These are phyloP conservation scores for Fraxinus sp. DNA, from an alignment of 305 asterid species.

Conservation along the genomic window DNA sequence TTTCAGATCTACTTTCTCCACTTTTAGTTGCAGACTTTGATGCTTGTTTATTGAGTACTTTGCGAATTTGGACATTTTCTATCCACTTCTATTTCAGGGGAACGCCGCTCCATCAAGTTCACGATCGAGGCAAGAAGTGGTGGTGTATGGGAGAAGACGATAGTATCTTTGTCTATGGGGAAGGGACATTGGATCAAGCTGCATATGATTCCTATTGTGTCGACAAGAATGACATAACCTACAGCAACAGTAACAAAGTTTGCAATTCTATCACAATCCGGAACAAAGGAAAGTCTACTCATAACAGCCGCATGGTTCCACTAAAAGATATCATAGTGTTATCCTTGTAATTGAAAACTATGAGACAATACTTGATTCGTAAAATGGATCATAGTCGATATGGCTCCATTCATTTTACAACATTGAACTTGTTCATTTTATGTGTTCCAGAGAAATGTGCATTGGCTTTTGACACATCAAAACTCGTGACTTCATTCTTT, in stretches of 20 bases:
- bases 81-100: background rate
- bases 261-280: background rate
- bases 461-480: background rate
- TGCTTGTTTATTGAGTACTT: background rate
- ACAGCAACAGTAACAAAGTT: background rate
- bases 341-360: background rate
- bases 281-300: background rate
- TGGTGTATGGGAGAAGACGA: background rate
- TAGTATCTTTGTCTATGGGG: background rate
- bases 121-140: slow-evolving; percentile 7
- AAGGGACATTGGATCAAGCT: background rate
- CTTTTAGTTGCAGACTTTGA: background rate
- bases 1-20: background rate
- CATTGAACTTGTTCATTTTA: background rate
- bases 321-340: background rate
- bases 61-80: background rate
- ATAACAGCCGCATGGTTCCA: background rate
- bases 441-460: background rate
- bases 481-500: background rate
- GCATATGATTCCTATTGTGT: background rate
- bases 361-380: background rate
- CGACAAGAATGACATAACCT: background rate
- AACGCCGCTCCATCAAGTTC: background rate
- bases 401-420: background rate
- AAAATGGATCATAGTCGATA: background rate